A percentile compares a stretch with the other conserved stretches of the same genome.
phyloP scores from a whole-genome alignment of 2,329 filamentous ascomycete genomes.

The Penicillium sp. region DNA sequence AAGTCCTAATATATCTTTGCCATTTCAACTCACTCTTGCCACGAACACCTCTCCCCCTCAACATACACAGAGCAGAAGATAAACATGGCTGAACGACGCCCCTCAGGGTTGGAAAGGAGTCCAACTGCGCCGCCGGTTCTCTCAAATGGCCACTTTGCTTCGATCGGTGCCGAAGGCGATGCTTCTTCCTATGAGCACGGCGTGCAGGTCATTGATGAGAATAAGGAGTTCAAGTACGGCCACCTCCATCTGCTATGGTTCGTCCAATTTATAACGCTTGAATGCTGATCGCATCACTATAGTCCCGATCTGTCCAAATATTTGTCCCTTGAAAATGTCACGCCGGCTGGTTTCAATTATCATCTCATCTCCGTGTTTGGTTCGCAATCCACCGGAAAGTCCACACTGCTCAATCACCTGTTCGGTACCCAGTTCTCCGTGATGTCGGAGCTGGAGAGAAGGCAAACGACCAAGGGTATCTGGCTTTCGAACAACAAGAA shows the following conservation, averaged over 20 bases:
- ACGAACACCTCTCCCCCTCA: slow-evolving; percentile 6
- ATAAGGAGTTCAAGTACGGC: slow-evolving; percentile 92
- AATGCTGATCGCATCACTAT: slow-evolving; percentile 12
- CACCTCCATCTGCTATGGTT: neutral
- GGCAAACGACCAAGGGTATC: slow-evolving; percentile 98
- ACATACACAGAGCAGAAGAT: slow-evolving; percentile 8
- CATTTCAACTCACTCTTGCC: slow-evolving; percentile 9
- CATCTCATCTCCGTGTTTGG: slow-evolving; percentile 99
- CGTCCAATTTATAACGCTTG: neutral
- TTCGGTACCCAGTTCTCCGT: slow-evolving; percentile 96
- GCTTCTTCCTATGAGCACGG: slow-evolving; percentile 72
- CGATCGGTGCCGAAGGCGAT: slow-evolving; percentile 37
- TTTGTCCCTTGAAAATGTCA: slow-evolving; percentile 73
- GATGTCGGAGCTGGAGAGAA: slow-evolving; percentile 91
- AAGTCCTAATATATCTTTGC: slow-evolving; percentile 10
- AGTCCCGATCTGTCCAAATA: slow-evolving; percentile 79
- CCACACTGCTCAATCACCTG: slow-evolving; percentile 90
- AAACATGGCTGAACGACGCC: slow-evolving; percentile 23
- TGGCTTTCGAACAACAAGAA: slow-evolving; percentile 98
- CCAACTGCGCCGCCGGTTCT: slow-evolving; percentile 37
- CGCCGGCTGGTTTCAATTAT: slow-evolving; percentile 94
- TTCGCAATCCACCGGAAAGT: slow-evolving; percentile 97
- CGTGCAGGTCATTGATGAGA: slow-evolving; percentile 93
- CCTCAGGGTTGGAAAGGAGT: slow-evolving; percentile 25
- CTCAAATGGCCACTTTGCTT: slow-evolving; percentile 47